Percentiles rank a stretch among this genome's conserved stretches.
Evolutionary conservation across 108 stramenopile species (phyloP).

Genomic region (Cyclotella sp.): DNA sequence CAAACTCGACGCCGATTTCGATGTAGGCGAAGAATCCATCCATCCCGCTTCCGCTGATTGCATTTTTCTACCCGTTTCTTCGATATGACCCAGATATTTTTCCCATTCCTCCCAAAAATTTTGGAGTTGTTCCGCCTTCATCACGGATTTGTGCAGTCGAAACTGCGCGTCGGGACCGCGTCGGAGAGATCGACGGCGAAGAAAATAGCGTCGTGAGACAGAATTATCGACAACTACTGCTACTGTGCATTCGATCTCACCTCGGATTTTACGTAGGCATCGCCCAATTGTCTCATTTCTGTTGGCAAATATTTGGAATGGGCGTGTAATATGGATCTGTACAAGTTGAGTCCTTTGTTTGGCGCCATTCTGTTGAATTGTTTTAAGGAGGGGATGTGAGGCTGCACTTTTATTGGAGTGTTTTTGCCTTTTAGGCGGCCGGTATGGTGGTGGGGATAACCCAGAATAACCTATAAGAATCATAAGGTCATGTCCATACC

Average conservation of each 20-base stretch:
- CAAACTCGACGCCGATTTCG: background rate
- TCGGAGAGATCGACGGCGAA: too few relatives aligned
- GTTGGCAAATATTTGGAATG: slow-evolving; percentile 68
- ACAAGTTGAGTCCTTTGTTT: slow-evolving; percentile 49
- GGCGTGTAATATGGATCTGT: slow-evolving; percentile 68
- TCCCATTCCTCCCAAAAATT: slow-evolving; percentile 73
- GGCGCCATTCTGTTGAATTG: background rate
- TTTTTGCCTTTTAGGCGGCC: too few relatives aligned
- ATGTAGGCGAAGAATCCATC: slow-evolving; percentile 31
- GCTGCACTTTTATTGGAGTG: too few relatives aligned
- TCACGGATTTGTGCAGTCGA: slow-evolving; percentile 66
- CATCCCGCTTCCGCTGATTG: slow-evolving; percentile 41
- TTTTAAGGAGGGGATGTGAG: too few relatives aligned
- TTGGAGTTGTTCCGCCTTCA: slow-evolving; percentile 60
- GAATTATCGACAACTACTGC: too few relatives aligned
- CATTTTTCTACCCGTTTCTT: slow-evolving; percentile 59
- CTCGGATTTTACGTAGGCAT: slow-evolving; percentile 79
- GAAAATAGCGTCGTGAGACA: too few relatives aligned
- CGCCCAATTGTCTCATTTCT: slow-evolving; percentile 67
- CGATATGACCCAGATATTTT: slow-evolving; percentile 65
- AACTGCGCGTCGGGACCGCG: slow-evolving; percentile 50
- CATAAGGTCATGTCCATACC: too few relatives aligned
- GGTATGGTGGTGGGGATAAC: too few relatives aligned
- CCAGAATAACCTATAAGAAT: too few relatives aligned
- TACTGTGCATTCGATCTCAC: slow-evolving; percentile 27